Evolutionary conservation across 2,329 filamentous ascomycete genomes (phyloP).

Genomic region (Paecilomyces sp.): DNA sequence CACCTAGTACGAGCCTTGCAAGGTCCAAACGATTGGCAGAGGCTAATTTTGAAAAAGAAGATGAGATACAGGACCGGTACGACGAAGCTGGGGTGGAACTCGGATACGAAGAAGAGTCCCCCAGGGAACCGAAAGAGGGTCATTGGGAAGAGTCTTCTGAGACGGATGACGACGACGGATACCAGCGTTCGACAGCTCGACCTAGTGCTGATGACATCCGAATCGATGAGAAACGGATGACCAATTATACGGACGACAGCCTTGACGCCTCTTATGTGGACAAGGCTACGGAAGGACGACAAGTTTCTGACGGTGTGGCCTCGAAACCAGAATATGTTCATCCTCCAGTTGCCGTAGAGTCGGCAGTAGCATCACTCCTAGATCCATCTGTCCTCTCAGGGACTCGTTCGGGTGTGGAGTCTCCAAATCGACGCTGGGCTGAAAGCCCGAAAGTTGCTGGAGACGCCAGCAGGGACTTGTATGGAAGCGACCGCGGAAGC

Average conservation of each 20-base stretch:
- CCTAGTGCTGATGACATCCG: conserved; percentile 47
- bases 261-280: conserved; percentile 50
- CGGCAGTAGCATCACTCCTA: conserved; percentile 81
- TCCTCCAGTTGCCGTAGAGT: conserved; percentile 68
- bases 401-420: conserved; percentile 40
- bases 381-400: conserved; percentile 65
- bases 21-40: conserved; percentile 48
- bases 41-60: conserved; percentile 44
- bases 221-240: conserved; percentile 45
- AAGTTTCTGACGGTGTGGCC: conserved; percentile 61
- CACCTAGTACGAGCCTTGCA: conserved; percentile 51
- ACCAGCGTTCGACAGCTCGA: conserved; percentile 41
- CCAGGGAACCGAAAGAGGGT: conserved; percentile 12
- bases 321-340: conserved; percentile 73
- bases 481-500: conserved; percentile 29
- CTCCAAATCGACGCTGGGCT: conserved; percentile 29
- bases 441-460: conserved; percentile 19
- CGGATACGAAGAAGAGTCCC: conserved; percentile 29
- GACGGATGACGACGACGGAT: conserved; percentile 45
- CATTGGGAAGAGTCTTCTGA: conserved; percentile 20
- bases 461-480: conserved; percentile 13
- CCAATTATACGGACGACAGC: conserved; percentile 50
- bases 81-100: conserved; percentile 26
- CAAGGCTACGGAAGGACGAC: conserved; percentile 57
- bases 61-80: conserved; percentile 42